Evolutionary conservation across 2,329 filamentous ascomycete genomes (phyloP).

Genomic region (Madurella fahalii): DNA sequence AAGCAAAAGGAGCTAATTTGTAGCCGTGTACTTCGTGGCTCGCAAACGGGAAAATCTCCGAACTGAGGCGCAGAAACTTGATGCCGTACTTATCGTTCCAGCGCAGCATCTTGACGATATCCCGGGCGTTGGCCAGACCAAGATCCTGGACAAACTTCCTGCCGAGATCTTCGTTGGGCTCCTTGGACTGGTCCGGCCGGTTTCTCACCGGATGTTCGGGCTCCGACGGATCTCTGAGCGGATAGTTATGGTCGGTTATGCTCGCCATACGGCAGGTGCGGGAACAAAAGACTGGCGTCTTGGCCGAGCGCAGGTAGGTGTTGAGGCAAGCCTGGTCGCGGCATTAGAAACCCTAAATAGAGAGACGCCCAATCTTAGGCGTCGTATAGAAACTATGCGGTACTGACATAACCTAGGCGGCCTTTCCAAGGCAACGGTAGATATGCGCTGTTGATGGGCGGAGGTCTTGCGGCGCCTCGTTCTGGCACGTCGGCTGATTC

Average conservation of each 20-base stretch:
- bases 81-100: constrained; percentile 95
- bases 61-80: constrained; percentile 86
- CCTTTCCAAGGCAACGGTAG: constrained; percentile 89
- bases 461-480: constrained; percentile 54
- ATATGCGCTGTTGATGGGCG: constrained; percentile 76
- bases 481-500: constrained; percentile 26
- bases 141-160: constrained; percentile 70
- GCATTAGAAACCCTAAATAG: constrained; percentile 8
- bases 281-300: constrained; percentile 82
- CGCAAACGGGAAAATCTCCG: constrained; percentile 96
- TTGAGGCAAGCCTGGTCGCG: constrained; percentile 71
- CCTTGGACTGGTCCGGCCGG: constrained; percentile 69
- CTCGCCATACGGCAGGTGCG: constrained; percentile 87
- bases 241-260: constrained; percentile 83
- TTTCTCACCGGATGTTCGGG: constrained; percentile 84
- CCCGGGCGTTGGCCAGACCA: constrained; percentile 75
- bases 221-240: constrained; percentile 67
- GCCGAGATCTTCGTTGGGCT: constrained; percentile 63
- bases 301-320: constrained; percentile 80
- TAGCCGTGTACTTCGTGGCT: constrained; percentile 87
- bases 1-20: constrained; percentile 75
- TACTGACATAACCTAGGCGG: constrained; percentile 75
- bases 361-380: too few relatives aligned
- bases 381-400: neutral
- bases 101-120: constrained; percentile 77